Evolutionary conservation across 495 filamentous ascomycete species (phyloP).

Genomic region (Oidiodendron maius): DNA sequence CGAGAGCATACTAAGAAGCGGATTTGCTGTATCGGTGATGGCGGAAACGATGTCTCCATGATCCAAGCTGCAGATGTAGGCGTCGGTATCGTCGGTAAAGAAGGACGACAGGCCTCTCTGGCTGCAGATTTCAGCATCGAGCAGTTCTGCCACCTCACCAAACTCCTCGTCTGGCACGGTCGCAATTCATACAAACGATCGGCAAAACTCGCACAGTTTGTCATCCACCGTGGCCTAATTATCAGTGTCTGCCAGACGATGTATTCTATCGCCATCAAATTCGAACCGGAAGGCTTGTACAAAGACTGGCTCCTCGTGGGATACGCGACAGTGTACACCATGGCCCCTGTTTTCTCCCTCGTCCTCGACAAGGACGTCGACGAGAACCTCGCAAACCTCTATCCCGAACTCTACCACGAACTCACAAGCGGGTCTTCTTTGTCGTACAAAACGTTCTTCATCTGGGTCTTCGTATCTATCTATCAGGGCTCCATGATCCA

Average conservation of each 20-base stretch:
- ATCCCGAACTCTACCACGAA: conserved; percentile 97
- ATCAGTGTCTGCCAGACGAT: conserved; percentile 95
- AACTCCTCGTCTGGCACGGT: conserved; percentile 96
- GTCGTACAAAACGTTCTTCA: conserved; percentile 89
- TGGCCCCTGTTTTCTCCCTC: conserved; percentile 89
- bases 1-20: conserved; percentile 88
- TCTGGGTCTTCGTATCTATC: conserved; percentile 91
- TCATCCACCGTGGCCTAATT: conserved; percentile 95
- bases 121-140: conserved; percentile 95
- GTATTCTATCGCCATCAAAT: conserved; percentile 86
- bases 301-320: conserved; percentile 96
- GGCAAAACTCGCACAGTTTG: conserved; percentile 94
- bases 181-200: conserved; percentile 93
- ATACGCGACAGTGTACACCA: conserved; percentile 95
- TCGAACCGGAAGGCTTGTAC: conserved; percentile 91
- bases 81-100: conserved; percentile 96
- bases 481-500: conserved; percentile 96
- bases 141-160: conserved; percentile 93
- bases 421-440: conserved; percentile 77
- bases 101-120: conserved; percentile 88
- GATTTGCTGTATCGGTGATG: conserved; percentile 94
- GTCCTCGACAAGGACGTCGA: conserved; percentile 95
- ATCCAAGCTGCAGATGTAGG: conserved; percentile 98
- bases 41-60: conserved; percentile 98
- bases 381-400: conserved; percentile 85